Base-by-base conservation (phyloP, 2,329 filamentous ascomycete species). In the Xylaria sp. region DNA sequence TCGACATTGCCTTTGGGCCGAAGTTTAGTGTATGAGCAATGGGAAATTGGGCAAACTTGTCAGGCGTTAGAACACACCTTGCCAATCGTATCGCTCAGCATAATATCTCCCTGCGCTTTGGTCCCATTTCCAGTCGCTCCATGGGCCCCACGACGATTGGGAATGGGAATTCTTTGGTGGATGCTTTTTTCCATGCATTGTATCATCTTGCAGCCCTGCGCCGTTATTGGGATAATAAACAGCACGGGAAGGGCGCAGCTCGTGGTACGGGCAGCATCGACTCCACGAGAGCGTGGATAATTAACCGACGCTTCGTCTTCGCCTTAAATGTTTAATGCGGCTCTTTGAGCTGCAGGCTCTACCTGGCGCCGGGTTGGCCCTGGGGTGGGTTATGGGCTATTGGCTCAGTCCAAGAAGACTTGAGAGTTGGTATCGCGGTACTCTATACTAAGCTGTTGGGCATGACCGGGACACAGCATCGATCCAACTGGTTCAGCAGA, bases 321-420 rank as follows among this genome's bases (percentile, higher is more conserved):
- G 69, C 71, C 72, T 77, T 75, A 74, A 75, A 76, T 74, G 70
- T 70, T 65, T 59, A 66, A 73, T 76, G 75, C 71, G 74, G 74
- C 75, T 77, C 75, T 75, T 69, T 47, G 48, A 48, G 59, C 68
- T 69, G 69, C 66, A 68, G 65, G 47, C 65, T 69, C 55, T 63
- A 53, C 67, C 68, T 51, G 67, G 66, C 57, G 48, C 66, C 68
- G 66, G 63, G 66, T 71, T 68, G 66, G 65, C 25, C 60, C 67
- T 60, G 66, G 68, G 66, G 35, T 35, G 63, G 62, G 61, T 9
- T 57, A 64, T 68, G 50, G 60, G 62, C 64, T 61, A 64, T 68
- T 54, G 60, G 62, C 64, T 61, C 48, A 68, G 65, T 40, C 65
- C 48, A 21, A 68, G 69, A 55, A 57, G 40, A 60, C 57, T 55